These are phyloP conservation scores for Cordyceps cateniannulata DNA, from an alignment of 2,329 filamentous ascomycete species.

Conservation along the genomic window DNA sequence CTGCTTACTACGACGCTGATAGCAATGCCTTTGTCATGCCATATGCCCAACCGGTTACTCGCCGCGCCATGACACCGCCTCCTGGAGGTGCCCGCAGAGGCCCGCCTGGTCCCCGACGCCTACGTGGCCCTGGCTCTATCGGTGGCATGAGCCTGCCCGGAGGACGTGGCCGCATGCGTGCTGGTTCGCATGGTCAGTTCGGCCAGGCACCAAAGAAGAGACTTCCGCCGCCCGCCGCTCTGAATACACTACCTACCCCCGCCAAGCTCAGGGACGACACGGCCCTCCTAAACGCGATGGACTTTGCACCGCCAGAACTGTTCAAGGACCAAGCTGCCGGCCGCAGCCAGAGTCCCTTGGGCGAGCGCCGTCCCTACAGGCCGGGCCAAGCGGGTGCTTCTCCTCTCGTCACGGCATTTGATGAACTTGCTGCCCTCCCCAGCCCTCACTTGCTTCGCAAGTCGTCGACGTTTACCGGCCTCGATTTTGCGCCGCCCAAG, in stretches of 20 bases:
- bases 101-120: conserved; percentile 44
- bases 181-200: conserved; percentile 37
- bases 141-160: conserved; percentile 14
- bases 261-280: conserved; percentile 77
- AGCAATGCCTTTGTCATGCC: conserved; percentile 70
- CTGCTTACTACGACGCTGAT: conserved; percentile 59
- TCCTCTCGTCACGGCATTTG: conserved; percentile 77
- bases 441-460: conserved; percentile 78
- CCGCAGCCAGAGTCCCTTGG: conserved; percentile 56
- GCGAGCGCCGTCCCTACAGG: conserved; percentile 65
- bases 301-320: conserved; percentile 76
- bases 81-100: conserved; percentile 49
- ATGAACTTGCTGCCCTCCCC: conserved; percentile 77
- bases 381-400: conserved; percentile 66
- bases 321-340: conserved; percentile 65
- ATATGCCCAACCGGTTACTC: conserved; percentile 76
- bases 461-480: conserved; percentile 67
- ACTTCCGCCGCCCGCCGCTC: conserved; percentile 62
- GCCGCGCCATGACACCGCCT: conserved; percentile 93
- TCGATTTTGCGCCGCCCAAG: conserved; percentile 76
- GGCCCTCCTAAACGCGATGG: conserved; percentile 59
- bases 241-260: conserved; percentile 77
- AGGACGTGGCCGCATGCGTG: conserved; percentile 49
- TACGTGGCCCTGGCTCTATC: conserved; percentile 23
- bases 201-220: conserved; percentile 38